Evolutionary conservation across 805 yeast species (phyloP), one percentile per base, ranked within the genome.

Genomic region (Ogataea nonfermentans): DNA sequence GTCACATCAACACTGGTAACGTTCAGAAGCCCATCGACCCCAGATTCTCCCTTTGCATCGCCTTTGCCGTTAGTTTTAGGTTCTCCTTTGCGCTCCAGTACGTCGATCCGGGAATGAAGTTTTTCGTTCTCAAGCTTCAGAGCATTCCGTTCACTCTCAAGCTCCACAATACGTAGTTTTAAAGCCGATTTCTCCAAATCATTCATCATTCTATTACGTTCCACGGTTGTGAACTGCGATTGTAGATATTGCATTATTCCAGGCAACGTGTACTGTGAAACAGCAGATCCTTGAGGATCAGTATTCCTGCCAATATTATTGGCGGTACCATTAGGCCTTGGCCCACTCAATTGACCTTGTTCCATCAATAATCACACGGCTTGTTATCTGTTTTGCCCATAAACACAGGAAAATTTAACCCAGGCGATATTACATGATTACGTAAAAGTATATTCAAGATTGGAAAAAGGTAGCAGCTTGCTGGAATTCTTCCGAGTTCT

Each of bases 181-280:
- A 76, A 66, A 32, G 66, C 56, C 4, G 75, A 66, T 43, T 70
- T 73, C 52, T 76, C 81, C 48, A 76, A 59, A 52, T 73, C 78
- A 41, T 71, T 67, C 60, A 73, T 62, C 60, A 76, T 74, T 49
- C 75, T 68, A 55, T 63, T 63, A 25, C 57, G 53, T 36, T 65
- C 69, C 26, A 62, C 56, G 10, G 69, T 69, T 16, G 81, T 75
- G 56, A 76, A 76, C 46, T 76, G 81, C n/a, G 74, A 67, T 29
- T 79, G 78, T 43, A 76, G 59, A 51, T 76, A 76, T 51, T 75
- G 76, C 62, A 76, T 76, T 15, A 76, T 76, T 0, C 82, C 82
- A 0, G 82, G 82, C 11, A 76, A 62, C 3, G 81, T 74, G 31
- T 65, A 65, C 16, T 60, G 59, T 29, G 41, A 24, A 24, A 11